Percentiles rank a stretch among this genome's conserved stretches.
Conservation (phyloP, 331 rosid genomes). For the Rhamnella rubrinervis region DNA sequence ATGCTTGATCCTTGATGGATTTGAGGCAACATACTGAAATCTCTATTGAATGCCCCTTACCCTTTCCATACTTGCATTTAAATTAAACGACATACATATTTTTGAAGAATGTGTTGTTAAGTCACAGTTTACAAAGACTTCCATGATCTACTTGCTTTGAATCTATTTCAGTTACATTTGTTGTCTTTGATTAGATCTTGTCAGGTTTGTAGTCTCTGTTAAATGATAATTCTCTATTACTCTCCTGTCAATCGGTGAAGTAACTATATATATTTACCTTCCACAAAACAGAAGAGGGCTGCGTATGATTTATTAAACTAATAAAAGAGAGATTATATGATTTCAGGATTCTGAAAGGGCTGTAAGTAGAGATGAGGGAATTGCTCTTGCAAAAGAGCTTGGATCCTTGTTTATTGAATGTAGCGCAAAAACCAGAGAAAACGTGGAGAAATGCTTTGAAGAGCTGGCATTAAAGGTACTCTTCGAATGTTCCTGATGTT, state of each 20-base stretch:
- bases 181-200: no score
- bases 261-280: not conserved
- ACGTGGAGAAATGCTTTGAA: slow-evolving; percentile 90
- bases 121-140: no score
- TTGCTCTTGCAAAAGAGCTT: slow-evolving; percentile 77
- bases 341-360: slow-evolving; percentile 82
- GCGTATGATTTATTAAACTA: not conserved
- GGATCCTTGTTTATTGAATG: slow-evolving; percentile 86
- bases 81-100: no score
- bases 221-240: no score
- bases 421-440: slow-evolving; percentile 92
- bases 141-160: no score
- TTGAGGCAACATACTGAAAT: no score
- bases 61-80: no score
- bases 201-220: no score
- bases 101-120: no score
- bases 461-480: slow-evolving; percentile 94
- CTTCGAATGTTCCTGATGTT: not conserved
- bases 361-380: slow-evolving; percentile 90
- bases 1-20: no score
- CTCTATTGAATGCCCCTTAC: no score
- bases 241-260: not conserved
- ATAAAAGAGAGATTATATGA: slow-evolving; percentile 8
- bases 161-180: no score
- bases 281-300: not conserved